Evolutionary conservation across 2,329 filamentous ascomycete genomes (phyloP).

Genomic region (Paecilomyces sp.): DNA sequence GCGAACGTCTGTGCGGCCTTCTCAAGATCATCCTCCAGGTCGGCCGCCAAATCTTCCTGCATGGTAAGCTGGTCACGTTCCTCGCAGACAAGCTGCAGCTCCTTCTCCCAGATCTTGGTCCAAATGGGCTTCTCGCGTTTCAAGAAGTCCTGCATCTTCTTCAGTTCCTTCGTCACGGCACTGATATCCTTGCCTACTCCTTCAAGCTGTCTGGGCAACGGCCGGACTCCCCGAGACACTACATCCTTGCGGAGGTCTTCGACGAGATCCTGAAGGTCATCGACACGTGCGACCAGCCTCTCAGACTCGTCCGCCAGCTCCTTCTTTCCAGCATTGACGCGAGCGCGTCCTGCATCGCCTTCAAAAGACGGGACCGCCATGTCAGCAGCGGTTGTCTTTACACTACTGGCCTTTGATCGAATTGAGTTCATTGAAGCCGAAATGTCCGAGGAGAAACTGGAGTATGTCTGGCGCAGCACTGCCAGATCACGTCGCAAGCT

Average conservation of each 20-base stretch:
- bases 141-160: constrained; percentile 90
- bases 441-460: constrained; percentile 81
- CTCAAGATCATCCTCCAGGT: constrained; percentile 89
- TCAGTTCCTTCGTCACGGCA: constrained; percentile 73
- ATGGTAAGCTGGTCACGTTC: constrained; percentile 91
- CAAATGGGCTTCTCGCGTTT: constrained; percentile 88
- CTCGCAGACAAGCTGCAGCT: constrained; percentile 90
- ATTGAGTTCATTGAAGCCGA: constrained; percentile 79
- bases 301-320: constrained; percentile 81
- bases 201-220: constrained; percentile 83
- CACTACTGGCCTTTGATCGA: constrained; percentile 69
- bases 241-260: constrained; percentile 98
- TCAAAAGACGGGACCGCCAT: constrained; percentile 64
- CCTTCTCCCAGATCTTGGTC: constrained; percentile 99
- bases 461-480: constrained; percentile 86
- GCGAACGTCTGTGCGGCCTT: constrained; percentile 91
- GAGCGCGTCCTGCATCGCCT: constrained; percentile 72
- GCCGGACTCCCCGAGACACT: constrained; percentile 83
- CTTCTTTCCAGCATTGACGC: constrained; percentile 83
- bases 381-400: constrained; percentile 69
- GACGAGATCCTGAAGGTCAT: constrained; percentile 93
- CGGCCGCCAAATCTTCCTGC: constrained; percentile 89
- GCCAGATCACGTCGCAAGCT: constrained; percentile 80
- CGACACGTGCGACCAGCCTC: constrained; percentile 81
- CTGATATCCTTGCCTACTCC: constrained; percentile 82